phyloP scores from a whole-genome alignment of 345 rosid genomes.

The Salix caprea region DNA sequence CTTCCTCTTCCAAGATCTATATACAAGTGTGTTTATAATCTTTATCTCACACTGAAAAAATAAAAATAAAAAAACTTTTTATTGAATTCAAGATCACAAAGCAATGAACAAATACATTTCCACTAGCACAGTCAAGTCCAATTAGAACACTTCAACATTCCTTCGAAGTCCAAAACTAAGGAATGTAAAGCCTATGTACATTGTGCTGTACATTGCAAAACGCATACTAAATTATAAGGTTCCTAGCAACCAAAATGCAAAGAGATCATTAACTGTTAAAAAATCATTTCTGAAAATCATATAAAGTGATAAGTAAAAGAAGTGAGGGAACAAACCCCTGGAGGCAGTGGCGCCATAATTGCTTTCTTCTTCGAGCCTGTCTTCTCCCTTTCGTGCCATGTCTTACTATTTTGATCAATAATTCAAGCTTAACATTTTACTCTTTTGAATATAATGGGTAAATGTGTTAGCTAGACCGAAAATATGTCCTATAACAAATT shows the following conservation, averaged over 20 bases:
- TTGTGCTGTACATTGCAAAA: background rate
- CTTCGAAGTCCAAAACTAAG: background rate
- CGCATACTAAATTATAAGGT: background rate
- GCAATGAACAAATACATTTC: background rate
- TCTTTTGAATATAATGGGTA: too few species aligned
- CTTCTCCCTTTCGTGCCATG: constrained; percentile 89
- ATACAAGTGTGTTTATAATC: too few species aligned
- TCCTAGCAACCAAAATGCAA: background rate
- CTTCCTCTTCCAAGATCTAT: too few species aligned
- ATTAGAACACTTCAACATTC: background rate
- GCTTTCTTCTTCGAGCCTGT: constrained; percentile 55
- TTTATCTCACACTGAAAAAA: too few species aligned
- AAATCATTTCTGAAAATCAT: background rate
- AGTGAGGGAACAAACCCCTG: constrained; percentile 59
- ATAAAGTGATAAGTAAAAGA: background rate
- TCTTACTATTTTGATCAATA: constrained; percentile 1
- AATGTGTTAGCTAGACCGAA: too few species aligned
- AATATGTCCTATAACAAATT: too few species aligned
- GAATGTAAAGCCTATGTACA: background rate
- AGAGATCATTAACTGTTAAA: background rate
- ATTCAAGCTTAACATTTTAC: too few species aligned
- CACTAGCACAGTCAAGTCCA: background rate
- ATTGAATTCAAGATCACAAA: background rate
- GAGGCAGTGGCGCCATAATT: constrained; percentile 85
- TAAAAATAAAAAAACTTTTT: too few species aligned